phyloP scores from a whole-genome alignment of 2,329 filamentous ascomycete genomes.

The Capronia epimyces region DNA sequence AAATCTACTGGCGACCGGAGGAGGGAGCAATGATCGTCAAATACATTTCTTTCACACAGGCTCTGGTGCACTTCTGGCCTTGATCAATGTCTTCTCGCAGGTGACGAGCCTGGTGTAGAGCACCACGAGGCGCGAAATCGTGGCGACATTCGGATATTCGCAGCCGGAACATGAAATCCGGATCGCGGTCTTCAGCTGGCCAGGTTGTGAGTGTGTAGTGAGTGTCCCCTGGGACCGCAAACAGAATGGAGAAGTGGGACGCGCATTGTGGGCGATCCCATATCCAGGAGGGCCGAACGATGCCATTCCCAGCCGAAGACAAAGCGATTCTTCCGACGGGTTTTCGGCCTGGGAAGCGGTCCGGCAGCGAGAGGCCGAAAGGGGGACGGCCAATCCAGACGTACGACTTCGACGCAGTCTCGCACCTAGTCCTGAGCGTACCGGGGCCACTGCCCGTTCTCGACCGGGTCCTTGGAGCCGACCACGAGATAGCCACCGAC shows the following conservation, averaged over 20 bases:
- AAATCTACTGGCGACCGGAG: slow-evolving; percentile 80
- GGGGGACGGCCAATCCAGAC: background rate
- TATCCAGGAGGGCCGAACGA: slow-evolving; percentile 63
- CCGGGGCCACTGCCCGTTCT: background rate
- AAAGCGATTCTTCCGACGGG: slow-evolving; percentile 9
- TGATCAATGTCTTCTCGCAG: slow-evolving; percentile 86
- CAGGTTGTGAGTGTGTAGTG: slow-evolving; percentile 77
- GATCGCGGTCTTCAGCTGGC: slow-evolving; percentile 92
- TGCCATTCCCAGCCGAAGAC: slow-evolving; percentile 22
- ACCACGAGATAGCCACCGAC: slow-evolving; percentile 6
- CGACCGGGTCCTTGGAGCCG: slow-evolving; percentile 6
- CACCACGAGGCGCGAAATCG: slow-evolving; percentile 76
- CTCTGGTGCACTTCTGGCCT: slow-evolving; percentile 77
- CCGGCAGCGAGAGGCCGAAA: slow-evolving; percentile 11
- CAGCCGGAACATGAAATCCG: slow-evolving; percentile 84
- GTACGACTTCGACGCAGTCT: slow-evolving; percentile 5
- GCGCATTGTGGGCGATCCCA: slow-evolving; percentile 76
- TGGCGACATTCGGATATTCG: slow-evolving; percentile 87
- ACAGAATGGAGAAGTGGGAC: slow-evolving; percentile 36
- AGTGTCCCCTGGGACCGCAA: slow-evolving; percentile 67
- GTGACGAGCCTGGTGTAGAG: slow-evolving; percentile 93
- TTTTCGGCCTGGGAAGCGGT: slow-evolving; percentile 25
- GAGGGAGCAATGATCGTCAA: slow-evolving; percentile 87
- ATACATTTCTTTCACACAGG: slow-evolving; percentile 92
- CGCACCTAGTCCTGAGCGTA: slow-evolving; percentile 12